phyloP scores from a whole-genome alignment of 106 monocot species.

The Vanilla planifolia region DNA sequence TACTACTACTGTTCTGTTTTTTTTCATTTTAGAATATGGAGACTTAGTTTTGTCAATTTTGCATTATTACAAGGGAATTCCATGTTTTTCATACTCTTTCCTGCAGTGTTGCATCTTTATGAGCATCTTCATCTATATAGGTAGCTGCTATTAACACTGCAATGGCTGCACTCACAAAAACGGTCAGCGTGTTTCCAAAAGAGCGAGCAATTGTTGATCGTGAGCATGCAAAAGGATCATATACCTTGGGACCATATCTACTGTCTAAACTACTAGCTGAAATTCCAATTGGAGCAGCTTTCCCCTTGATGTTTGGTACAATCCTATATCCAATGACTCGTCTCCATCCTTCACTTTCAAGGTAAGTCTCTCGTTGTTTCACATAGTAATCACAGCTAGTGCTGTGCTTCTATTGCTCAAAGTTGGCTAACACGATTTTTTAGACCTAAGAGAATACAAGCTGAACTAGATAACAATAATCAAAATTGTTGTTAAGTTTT shows the following conservation, averaged over 20 bases:
- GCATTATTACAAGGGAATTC: too few species aligned
- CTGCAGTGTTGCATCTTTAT: too few species aligned
- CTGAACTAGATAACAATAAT: too few species aligned
- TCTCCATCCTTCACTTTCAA: conserved; percentile 76
- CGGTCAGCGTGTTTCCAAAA: conserved; percentile 96
- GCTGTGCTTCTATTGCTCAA: too few species aligned
- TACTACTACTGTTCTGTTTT: too few species aligned
- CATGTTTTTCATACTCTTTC: too few species aligned
- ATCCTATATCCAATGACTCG: conserved; percentile 94
- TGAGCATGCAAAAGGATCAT: conserved; percentile 85
- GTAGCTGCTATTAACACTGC: conserved; percentile 98
- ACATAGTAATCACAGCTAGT: neutral
- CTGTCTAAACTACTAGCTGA: conserved; percentile 92
- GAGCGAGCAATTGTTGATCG: conserved; percentile 86
- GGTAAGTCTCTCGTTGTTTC: conserved; percentile 37
- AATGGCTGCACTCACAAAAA: conserved; percentile 97
- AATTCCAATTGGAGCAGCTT: conserved; percentile 92
- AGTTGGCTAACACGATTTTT: too few species aligned
- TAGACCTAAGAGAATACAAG: too few species aligned
- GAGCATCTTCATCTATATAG: conserved; percentile 23
- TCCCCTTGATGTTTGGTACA: conserved; percentile 87
- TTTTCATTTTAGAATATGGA: too few species aligned
- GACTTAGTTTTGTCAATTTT: too few species aligned
- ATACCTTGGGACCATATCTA: conserved; percentile 85
- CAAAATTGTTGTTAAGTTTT: too few species aligned